Conservation (phyloP, 2,329 filamentous ascomycete species). For the Gnomoniopsis sp. region DNA sequence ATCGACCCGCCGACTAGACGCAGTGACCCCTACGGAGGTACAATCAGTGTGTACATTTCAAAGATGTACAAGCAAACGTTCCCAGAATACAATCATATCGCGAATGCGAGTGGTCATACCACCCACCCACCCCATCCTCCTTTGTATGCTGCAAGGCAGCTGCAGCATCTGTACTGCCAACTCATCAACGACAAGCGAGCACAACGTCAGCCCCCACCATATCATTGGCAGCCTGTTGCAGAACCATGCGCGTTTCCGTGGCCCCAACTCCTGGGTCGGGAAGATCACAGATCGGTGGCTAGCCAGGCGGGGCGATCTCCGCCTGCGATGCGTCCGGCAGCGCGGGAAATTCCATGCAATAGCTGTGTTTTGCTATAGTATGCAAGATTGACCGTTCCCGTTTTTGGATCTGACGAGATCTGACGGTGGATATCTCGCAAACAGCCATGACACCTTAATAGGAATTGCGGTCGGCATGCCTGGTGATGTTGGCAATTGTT, state of each 20-base stretch:
- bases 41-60: too few species aligned
- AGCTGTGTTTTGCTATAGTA: not conserved
- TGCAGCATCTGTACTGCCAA: not conserved
- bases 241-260: not conserved
- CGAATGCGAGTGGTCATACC: not conserved
- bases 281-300: slow-evolving; percentile 16
- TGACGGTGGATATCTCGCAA: too few species aligned
- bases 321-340: not conserved
- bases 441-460: not conserved
- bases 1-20: too few species aligned
- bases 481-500: not conserved
- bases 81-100: too few species aligned
- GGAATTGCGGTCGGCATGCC: not conserved
- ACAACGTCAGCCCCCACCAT: not conserved
- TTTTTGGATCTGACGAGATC: not conserved
- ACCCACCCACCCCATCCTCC: not conserved
- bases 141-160: not conserved
- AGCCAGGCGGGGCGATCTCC: slow-evolving; percentile 5
- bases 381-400: not conserved
- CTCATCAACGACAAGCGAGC: not conserved
- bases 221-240: slow-evolving; percentile 1
- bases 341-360: not conserved
- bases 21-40: too few species aligned
- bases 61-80: too few species aligned
- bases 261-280: slow-evolving; percentile 5